Evolutionary conservation across 1,284 basidiomycete genomes (phyloP).

Genomic region (Spongispora temasekensis): DNA sequence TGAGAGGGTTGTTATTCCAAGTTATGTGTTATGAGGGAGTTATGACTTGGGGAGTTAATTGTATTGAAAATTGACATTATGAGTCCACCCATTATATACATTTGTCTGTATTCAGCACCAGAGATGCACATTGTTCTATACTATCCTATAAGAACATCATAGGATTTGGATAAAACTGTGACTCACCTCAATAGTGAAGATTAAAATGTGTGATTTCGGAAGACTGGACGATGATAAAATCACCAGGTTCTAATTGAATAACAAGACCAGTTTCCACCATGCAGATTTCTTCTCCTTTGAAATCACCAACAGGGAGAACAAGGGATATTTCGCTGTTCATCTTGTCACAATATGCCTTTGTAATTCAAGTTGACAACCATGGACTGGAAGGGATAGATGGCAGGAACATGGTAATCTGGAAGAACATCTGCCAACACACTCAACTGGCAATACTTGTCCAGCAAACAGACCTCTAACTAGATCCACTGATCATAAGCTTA

Average conservation of each 20-base stretch:
- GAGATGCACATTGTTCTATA: constrained; percentile 10
- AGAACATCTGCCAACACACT: not conserved
- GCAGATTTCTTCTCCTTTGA: constrained; percentile 3
- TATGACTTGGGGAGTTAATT: too few relatives aligned
- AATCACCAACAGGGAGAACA: constrained; percentile 6
- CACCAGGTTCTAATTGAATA: constrained; percentile 1
- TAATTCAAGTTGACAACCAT: constrained; percentile 13
- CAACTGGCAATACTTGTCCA: not conserved
- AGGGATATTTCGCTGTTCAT: constrained; percentile 3
- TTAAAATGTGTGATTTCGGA: constrained; percentile 10
- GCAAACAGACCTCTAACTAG: not conserved
- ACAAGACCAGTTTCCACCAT: constrained; percentile 6
- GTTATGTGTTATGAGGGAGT: too few relatives aligned
- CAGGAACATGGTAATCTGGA: not conserved
- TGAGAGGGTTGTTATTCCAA: too few relatives aligned
- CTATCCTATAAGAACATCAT: not conserved
- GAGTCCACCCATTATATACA: not conserved
- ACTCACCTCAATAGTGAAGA: constrained; percentile 4
- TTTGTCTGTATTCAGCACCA: not conserved
- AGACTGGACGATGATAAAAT: constrained; percentile 6
- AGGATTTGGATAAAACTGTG: not conserved
- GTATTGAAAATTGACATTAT: not conserved
- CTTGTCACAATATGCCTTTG: constrained; percentile 5
- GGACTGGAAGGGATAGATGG: constrained; percentile 5
- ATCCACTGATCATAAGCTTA: not conserved